Conservation (phyloP, 2,329 filamentous ascomycete species). For the Ophiostoma sp. region DNA sequence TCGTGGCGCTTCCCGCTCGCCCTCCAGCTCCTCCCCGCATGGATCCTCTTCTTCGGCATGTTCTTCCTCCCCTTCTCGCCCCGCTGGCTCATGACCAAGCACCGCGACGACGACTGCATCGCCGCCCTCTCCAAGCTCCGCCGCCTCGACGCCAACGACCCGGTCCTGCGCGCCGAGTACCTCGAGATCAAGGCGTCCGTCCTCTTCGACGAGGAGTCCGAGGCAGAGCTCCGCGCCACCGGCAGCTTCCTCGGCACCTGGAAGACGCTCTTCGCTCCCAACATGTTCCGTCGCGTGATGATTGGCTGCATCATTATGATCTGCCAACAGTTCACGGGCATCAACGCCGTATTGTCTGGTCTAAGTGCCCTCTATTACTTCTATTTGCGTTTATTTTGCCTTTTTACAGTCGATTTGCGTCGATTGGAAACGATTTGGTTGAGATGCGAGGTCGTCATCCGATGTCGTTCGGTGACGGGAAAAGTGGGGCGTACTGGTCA, state of each 20-base stretch:
- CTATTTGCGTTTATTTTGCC: background rate
- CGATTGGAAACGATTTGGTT: background rate
- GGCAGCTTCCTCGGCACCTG: slow-evolving; percentile 67
- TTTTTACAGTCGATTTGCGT: background rate
- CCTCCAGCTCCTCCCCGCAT: slow-evolving; percentile 46
- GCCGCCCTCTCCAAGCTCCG: slow-evolving; percentile 35
- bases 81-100: slow-evolving; percentile 44
- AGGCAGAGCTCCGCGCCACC: slow-evolving; percentile 66
- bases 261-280: slow-evolving; percentile 62
- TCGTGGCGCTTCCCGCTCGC: slow-evolving; percentile 47
- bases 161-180: slow-evolving; percentile 46
- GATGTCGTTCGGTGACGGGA: background rate
- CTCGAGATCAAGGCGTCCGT: slow-evolving; percentile 50
- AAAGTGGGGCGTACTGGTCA: background rate
- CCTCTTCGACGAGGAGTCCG: slow-evolving; percentile 71
- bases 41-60: slow-evolving; percentile 39
- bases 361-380: background rate
- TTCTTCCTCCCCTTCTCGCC: slow-evolving; percentile 55
- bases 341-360: slow-evolving; percentile 54
- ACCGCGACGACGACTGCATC: slow-evolving; percentile 32
- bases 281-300: slow-evolving; percentile 53
- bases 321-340: slow-evolving; percentile 54
- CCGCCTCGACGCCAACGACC: slow-evolving; percentile 35
- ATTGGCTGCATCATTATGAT: slow-evolving; percentile 55
- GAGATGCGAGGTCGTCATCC: background rate